Evolutionary conservation across 371 early-diverging fungal genomes (phyloP).

Genomic region (Dichotomocladium elegans): DNA sequence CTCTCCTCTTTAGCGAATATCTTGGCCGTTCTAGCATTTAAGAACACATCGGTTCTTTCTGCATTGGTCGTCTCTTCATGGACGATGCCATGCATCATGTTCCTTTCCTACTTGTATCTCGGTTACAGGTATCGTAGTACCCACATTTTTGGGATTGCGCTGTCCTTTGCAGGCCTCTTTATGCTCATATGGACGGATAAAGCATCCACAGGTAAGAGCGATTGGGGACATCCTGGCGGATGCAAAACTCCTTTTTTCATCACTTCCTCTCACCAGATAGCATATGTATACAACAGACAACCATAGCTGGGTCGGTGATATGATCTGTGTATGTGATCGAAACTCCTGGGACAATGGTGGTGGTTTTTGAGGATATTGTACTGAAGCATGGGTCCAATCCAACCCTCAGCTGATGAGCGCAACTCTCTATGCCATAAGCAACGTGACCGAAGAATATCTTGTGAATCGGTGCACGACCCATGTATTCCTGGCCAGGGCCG

Average conservation of each 20-base stretch:
- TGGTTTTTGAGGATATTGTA: neutral
- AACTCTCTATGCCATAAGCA: conserved; percentile 38
- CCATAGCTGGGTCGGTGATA: conserved; percentile 45
- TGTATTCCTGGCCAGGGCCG: conserved; percentile 29
- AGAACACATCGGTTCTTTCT: conserved; percentile 39
- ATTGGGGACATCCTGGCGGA: neutral
- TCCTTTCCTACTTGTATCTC: conserved; percentile 28
- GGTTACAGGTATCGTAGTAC: conserved; percentile 18
- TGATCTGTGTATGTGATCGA: conserved; percentile 37
- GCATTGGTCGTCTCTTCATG: conserved; percentile 37
- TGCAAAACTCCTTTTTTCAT: neutral
- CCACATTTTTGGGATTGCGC: conserved; percentile 24
- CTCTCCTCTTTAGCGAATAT: conserved; percentile 26
- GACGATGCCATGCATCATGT: conserved; percentile 43
- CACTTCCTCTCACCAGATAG: neutral
- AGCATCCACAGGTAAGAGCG: conserved; percentile 12
- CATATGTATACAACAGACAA: conserved; percentile 11
- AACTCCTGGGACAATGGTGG: too few species aligned
- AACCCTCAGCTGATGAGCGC: conserved; percentile 31
- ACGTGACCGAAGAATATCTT: conserved; percentile 43
- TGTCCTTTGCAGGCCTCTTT: conserved; percentile 30
- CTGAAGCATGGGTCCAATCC: neutral
- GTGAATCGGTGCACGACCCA: conserved; percentile 25
- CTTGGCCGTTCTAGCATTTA: conserved; percentile 40
- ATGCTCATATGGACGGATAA: conserved; percentile 36